Percentiles rank a stretch among this genome's conserved stretches.
phyloP scores from a whole-genome alignment of 2,329 filamentous ascomycete species.

The Diaporthe sp. region DNA sequence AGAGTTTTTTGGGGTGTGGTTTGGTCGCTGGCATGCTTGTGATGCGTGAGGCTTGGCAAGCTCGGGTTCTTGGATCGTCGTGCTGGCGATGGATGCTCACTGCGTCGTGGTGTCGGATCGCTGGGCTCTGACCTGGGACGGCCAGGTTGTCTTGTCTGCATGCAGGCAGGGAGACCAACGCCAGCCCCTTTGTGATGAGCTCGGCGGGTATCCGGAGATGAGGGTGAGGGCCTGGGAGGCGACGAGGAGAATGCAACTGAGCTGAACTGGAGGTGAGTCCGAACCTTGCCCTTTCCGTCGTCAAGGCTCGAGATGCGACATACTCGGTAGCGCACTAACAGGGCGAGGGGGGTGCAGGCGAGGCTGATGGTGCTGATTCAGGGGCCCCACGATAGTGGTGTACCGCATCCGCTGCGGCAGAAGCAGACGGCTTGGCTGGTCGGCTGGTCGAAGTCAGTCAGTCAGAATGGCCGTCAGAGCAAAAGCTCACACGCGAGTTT shows the following conservation, averaged over 20 bases:
- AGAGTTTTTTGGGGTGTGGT: not conserved
- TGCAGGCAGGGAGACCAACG: slow-evolving; percentile 59
- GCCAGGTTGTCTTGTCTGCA: slow-evolving; percentile 25
- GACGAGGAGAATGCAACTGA: slow-evolving; percentile 14
- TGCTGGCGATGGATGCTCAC: slow-evolving; percentile 21
- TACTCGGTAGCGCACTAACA: slow-evolving; percentile 13
- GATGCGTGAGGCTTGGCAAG: not conserved
- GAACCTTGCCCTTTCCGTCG: slow-evolving; percentile 29
- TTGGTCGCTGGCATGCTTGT: not conserved
- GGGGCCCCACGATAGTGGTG: slow-evolving; percentile 21
- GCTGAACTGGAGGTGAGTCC: slow-evolving; percentile 14
- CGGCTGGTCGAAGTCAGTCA: not conserved
- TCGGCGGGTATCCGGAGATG: slow-evolving; percentile 33
- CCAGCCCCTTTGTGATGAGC: slow-evolving; percentile 49
- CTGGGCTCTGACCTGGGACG: not conserved
- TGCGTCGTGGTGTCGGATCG: slow-evolving; percentile 14
- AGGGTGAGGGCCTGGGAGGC: slow-evolving; percentile 20
- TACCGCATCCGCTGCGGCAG: not conserved
- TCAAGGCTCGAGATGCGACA: slow-evolving; percentile 26
- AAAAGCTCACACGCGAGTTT: not conserved
- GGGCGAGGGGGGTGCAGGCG: not conserved
- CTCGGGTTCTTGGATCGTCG: not conserved
- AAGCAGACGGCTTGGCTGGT: slow-evolving; percentile 11
- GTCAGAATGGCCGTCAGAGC: slow-evolving; percentile 11
- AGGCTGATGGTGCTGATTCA: slow-evolving; percentile 8